phyloP scores from a whole-genome alignment of 78 protist species.

The Chrysochromulina parva region DNA sequence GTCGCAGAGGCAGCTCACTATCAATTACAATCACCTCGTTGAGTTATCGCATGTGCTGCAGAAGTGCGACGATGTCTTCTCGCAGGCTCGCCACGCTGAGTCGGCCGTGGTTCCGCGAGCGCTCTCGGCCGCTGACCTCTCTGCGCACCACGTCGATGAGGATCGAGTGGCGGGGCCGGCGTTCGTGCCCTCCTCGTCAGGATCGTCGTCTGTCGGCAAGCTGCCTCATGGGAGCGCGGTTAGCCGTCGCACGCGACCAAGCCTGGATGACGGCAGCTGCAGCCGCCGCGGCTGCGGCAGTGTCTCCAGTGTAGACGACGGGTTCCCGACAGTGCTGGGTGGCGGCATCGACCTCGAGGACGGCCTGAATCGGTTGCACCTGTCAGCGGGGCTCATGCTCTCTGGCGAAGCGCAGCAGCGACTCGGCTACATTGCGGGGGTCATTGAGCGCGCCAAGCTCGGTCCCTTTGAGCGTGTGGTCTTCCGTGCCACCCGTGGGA shows the following conservation, averaged over 20 bases:
- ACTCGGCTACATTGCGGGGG: background rate
- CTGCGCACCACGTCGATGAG: too few species aligned
- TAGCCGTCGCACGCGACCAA: constrained; percentile 46
- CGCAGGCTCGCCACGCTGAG: background rate
- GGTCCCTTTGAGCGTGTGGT: background rate
- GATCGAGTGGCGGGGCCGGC: too few species aligned
- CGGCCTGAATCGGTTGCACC: too few species aligned
- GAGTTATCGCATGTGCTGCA: constrained; percentile 70
- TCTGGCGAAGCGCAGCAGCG: too few species aligned
- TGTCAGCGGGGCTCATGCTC: too few species aligned
- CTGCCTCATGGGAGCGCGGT: constrained; percentile 77
- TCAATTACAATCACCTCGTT: constrained; percentile 61
- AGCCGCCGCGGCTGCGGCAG: constrained; percentile 89
- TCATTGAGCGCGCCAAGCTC: too few species aligned
- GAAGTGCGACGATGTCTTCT: constrained; percentile 69
- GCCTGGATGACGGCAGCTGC: constrained; percentile 75
- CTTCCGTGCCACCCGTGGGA: background rate
- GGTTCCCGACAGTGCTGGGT: too few species aligned
- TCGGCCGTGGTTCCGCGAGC: too few species aligned
- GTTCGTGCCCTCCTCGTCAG: too few species aligned
- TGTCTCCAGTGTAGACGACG: too few species aligned
- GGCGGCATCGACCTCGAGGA: constrained; percentile 54
- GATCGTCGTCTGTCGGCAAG: background rate
- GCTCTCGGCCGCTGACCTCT: too few species aligned
- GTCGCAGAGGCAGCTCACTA: constrained; percentile 64